Base-by-base conservation (phyloP, 768 basidiomycete species). In the Pholiota conissans region DNA sequence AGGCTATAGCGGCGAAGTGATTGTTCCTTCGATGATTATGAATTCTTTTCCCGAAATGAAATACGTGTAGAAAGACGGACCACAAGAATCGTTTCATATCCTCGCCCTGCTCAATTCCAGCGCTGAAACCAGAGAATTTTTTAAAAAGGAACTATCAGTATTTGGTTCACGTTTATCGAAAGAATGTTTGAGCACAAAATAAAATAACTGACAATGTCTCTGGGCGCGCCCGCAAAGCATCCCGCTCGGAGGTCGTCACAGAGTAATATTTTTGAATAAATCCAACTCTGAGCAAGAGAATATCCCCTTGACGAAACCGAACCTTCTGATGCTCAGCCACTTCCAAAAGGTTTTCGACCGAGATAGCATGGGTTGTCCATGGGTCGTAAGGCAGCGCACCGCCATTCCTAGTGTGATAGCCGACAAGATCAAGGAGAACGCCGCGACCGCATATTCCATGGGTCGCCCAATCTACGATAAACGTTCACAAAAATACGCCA, bases 51-150 rank as follows among this genome's bases (percentile, higher is more conserved):
- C 13, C 40, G 39, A 40, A 24, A 18, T 10, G 18, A 49, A 39
- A 18, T 18, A 28, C 14, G 13, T 11, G 37, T 6, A 34, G n/a
- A n/a, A n/a, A n/a, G 4, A 67, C 74, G 14, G 64, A 85, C 86
- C 87, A 90, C n/a, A 88, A 69, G 71, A 87, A 89, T 8, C 81
- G 78, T 61, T 87, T 89, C 86, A 87, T 86, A 39, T 84, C 85
- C 16, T 86, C 84, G 22, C 79, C 77, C 66, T 87, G 85, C 57
- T 87, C 85, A 47, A 89, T 82, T 2, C 87, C 86, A 37, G 87
- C 84, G 61, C 86, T 87, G 59, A 10, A 57, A 45, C 20, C 20
- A 45, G 18, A 5, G 4, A 9, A 18, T n/a, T n/a, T n/a, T n/a
- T n/a, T 42, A 26, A 47, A 63, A 29, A 27, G n/a, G 26, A 30